These are phyloP conservation scores for Lactifluus subvellereus DNA, from an alignment of 768 basidiomycete species.

Conservation along the genomic window DNA sequence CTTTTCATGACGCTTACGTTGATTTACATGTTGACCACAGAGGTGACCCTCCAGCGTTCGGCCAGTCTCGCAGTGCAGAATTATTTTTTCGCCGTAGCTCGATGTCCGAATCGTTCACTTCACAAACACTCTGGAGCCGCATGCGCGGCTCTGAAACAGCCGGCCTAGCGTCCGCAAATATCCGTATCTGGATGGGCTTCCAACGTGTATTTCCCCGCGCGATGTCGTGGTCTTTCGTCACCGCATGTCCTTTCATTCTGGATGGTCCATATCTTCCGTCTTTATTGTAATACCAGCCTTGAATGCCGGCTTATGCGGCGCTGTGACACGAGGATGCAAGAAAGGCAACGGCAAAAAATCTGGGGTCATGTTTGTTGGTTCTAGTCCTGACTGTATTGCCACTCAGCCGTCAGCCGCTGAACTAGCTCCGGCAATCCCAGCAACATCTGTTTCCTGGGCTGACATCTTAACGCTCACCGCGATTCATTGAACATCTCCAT, in stretches of 20 bases:
- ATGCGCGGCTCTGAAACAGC: not conserved
- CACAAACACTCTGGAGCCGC: not conserved
- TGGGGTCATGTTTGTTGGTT: constrained; percentile 16
- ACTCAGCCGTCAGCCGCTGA: constrained; percentile 15
- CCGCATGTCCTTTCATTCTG: constrained; percentile 1
- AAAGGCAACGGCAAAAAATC: constrained; percentile 16
- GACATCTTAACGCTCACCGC: not conserved
- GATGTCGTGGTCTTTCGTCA: not conserved
- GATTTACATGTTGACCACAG: not conserved
- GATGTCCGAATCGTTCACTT: not conserved
- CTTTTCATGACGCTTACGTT: not conserved
- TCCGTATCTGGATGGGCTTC: not conserved
- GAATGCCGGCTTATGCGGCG: constrained; percentile 17
- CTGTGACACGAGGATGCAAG: constrained; percentile 8
- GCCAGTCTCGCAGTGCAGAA: not conserved
- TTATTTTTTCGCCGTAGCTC: not conserved
- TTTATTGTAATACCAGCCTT: not conserved
- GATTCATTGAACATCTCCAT: constrained; percentile 5
- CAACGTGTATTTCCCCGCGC: constrained; percentile 1
- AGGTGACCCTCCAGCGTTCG: not conserved
- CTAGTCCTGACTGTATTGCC: constrained; percentile 15
- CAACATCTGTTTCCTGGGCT: not conserved
- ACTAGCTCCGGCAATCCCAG: constrained; percentile 9
- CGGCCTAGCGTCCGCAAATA: not conserved
- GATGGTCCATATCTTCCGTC: not conserved